Percentiles rank a stretch among this genome's conserved stretches.
Conservation (phyloP, 139 green algal genomes). For the Haematococcus sp. region DNA sequence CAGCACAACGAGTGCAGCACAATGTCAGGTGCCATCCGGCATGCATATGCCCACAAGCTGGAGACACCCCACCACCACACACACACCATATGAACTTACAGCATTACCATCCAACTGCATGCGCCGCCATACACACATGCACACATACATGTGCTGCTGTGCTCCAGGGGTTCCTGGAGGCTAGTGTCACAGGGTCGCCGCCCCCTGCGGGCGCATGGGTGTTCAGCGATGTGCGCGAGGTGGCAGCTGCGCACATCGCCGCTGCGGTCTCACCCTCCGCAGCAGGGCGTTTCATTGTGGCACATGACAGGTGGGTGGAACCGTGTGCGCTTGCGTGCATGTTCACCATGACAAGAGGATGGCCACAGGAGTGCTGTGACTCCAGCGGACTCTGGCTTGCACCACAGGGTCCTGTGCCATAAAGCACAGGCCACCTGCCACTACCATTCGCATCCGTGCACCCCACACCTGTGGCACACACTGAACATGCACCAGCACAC, state of each 20-base stretch:
- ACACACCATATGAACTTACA: not conserved
- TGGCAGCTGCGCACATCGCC: constrained; percentile 32
- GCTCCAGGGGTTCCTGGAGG: not conserved
- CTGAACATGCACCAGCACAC: no score
- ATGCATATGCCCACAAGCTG: no score
- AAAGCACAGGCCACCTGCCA: no score
- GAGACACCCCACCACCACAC: no score
- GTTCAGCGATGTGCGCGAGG: constrained; percentile 32
- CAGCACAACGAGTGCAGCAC: no score
- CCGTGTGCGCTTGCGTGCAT: not conserved
- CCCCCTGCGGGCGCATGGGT: constrained; percentile 12
- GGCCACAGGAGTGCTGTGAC: not conserved
- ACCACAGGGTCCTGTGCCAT: no score
- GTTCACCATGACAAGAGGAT: not conserved
- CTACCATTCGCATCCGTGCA: no score
- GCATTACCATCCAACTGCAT: not conserved
- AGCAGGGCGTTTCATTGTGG: constrained; percentile 34
- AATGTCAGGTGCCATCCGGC: not conserved
- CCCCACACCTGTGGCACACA: no score
- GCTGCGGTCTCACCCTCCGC: constrained; percentile 15
- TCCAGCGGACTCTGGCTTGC: no score
- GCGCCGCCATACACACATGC: not conserved
- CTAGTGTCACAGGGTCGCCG: not conserved
- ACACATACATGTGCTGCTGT: no score
- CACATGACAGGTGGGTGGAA: not conserved